These are phyloP conservation scores for Papiliotrema laurentii DNA, from an alignment of 1,284 basidiomycete genomes.

Conservation along the genomic window DNA sequence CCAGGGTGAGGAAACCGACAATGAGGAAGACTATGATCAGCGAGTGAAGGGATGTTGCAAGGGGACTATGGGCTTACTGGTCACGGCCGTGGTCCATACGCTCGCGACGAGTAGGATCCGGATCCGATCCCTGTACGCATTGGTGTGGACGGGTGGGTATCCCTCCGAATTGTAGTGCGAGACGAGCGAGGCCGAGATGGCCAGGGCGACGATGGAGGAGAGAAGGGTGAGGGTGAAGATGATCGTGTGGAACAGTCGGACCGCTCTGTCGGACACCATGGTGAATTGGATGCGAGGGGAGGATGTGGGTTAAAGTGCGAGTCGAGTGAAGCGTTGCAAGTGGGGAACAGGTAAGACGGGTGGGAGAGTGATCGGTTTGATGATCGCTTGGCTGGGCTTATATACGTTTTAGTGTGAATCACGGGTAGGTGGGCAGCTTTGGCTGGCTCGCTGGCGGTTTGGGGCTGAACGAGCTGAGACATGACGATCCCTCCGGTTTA, in stretches of 20 bases:
- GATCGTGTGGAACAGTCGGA: conserved; percentile 35
- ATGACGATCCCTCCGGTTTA: too few relatives aligned
- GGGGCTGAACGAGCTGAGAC: too few relatives aligned
- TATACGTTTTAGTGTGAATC: too few relatives aligned
- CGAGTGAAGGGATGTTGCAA: not conserved
- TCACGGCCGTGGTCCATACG: conserved; percentile 40
- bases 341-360: too few relatives aligned
- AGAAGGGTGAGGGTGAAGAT: conserved; percentile 38
- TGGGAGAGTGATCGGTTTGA: too few relatives aligned
- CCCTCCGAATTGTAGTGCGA: conserved; percentile 38
- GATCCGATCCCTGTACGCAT: conserved; percentile 44
- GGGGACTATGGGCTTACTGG: conserved; percentile 26
- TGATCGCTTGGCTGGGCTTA: too few relatives aligned
- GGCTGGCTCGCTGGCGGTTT: too few relatives aligned
- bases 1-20: conserved; percentile 41
- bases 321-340: not conserved
- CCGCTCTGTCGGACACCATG: conserved; percentile 38
- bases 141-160: conserved; percentile 38
- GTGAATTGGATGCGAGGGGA: not conserved
- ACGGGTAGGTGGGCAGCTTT: too few relatives aligned
- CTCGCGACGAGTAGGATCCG: conserved; percentile 44
- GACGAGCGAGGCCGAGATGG: conserved; percentile 36
- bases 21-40: conserved; percentile 35
- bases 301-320: not conserved
- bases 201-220: conserved; percentile 40